Evolutionary conservation across 1,284 basidiomycete species (phyloP).

Genomic region (Puccinia novopanici): DNA sequence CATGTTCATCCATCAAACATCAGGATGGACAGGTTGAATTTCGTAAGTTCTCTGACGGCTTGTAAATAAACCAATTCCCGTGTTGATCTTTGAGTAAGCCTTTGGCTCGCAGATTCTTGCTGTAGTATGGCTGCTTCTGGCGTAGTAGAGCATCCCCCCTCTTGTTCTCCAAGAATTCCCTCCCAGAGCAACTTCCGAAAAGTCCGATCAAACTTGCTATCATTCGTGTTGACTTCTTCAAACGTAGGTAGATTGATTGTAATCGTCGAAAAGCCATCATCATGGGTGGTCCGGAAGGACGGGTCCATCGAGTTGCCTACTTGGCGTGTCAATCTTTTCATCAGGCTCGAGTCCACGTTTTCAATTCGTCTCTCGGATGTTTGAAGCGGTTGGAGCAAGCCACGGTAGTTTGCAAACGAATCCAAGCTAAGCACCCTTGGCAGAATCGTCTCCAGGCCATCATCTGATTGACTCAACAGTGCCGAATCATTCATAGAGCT

Average conservation of each 20-base stretch:
- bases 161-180: conserved; percentile 35
- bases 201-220: conserved; percentile 38
- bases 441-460: conserved; percentile 19
- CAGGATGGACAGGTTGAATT: conserved; percentile 29
- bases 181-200: conserved; percentile 48
- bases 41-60: conserved; percentile 47
- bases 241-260: conserved; percentile 42
- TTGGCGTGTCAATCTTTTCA: background rate
- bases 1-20: conserved; percentile 21
- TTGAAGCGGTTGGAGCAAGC: conserved; percentile 1
- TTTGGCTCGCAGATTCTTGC: conserved; percentile 40
- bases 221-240: background rate
- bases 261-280: conserved; percentile 37
- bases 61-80: conserved; percentile 50
- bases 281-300: conserved; percentile 13
- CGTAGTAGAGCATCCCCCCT: background rate
- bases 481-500: conserved; percentile 35
- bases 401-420: conserved; percentile 33
- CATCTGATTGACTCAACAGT: conserved; percentile 30
- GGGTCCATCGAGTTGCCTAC: conserved; percentile 14
- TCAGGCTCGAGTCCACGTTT: background rate
- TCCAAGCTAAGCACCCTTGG: conserved; percentile 34
- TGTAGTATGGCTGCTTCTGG: background rate
- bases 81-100: conserved; percentile 44
- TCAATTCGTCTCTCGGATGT: background rate